Evolutionary conservation across 2,329 filamentous ascomycete species (phyloP).

Genomic region (Metarhizium brunneum): DNA sequence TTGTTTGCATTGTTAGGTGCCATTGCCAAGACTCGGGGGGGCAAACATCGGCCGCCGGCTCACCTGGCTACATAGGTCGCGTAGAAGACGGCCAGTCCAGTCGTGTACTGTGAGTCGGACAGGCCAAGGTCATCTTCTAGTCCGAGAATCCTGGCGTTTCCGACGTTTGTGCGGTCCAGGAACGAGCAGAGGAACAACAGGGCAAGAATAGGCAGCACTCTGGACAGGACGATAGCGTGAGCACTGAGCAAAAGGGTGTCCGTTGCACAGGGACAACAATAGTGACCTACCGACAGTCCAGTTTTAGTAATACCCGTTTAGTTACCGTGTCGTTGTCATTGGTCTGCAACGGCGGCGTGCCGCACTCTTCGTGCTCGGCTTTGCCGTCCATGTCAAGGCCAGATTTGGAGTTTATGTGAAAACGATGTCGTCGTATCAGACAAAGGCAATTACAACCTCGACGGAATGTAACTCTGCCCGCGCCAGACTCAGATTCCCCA

Average conservation of each 20-base stretch:
- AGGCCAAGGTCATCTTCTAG: slow-evolving; percentile 50
- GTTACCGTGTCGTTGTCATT: slow-evolving; percentile 11
- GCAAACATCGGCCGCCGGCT: slow-evolving; percentile 2
- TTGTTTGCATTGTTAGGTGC: not conserved
- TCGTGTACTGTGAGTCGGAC: slow-evolving; percentile 52
- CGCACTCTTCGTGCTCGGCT: slow-evolving; percentile 11
- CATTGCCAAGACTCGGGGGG: not conserved
- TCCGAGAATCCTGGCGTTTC: slow-evolving; percentile 58
- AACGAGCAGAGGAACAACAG: slow-evolving; percentile 57
- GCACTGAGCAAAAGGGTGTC: slow-evolving; percentile 3
- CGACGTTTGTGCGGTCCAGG: slow-evolving; percentile 62
- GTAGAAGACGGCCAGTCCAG: slow-evolving; percentile 56
- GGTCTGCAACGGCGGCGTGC: slow-evolving; percentile 5
- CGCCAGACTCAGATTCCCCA: not conserved
- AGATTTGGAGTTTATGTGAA: slow-evolving; percentile 5
- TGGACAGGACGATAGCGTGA: slow-evolving; percentile 15
- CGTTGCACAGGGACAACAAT: not conserved
- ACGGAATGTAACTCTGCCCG: not conserved
- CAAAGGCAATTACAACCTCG: not conserved
- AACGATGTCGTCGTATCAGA: not conserved
- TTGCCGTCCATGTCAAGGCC: slow-evolving; percentile 10
- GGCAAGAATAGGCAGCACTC: slow-evolving; percentile 53
- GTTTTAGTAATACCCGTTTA: slow-evolving; percentile 17
- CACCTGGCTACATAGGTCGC: slow-evolving; percentile 52
- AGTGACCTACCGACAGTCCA: slow-evolving; percentile 15